A percentile compares a stretch with the other conserved stretches of the same genome.
Conservation (phyloP, 1,139 yeast species). For the Debaryomycetaceae sp. region DNA sequence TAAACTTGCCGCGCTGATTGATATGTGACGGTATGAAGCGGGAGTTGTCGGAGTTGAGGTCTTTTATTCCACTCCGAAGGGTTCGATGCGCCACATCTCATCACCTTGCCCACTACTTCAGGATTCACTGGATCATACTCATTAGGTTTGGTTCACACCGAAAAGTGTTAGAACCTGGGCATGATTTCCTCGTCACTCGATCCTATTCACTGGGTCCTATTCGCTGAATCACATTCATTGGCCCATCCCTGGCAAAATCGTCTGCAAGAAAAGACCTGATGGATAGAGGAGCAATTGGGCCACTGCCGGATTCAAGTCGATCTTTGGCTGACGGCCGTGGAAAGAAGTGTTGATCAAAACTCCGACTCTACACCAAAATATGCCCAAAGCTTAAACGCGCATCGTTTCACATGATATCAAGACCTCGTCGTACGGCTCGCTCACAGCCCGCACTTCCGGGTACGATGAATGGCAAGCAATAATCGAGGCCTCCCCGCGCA, state of each 20-base stretch:
- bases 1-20: no score
- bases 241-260: conserved; percentile 12
- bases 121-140: no score
- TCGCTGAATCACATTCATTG: conserved; percentile 7
- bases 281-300: conserved; percentile 55
- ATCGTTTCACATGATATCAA: conserved; percentile 40
- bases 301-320: conserved; percentile 38
- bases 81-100: no score
- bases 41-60: no score
- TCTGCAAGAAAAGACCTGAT: conserved; percentile 27
- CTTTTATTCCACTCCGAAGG: no score
- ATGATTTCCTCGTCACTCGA: no score
- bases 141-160: no score
- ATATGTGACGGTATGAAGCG: no score
- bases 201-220: no score
- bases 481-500: conserved; percentile 12
- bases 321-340: conserved; percentile 11
- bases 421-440: conserved; percentile 46
- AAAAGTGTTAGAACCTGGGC: no score
- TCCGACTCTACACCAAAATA: conserved; percentile 39
- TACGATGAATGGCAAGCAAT: conserved; percentile 48
- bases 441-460: conserved; percentile 52
- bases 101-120: no score
- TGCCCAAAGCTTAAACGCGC: conserved; percentile 44
- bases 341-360: conserved; percentile 33